These are phyloP conservation scores for Tranzscheliella williamsii DNA, from an alignment of 1,284 basidiomycete genomes.

Conservation along the genomic window DNA sequence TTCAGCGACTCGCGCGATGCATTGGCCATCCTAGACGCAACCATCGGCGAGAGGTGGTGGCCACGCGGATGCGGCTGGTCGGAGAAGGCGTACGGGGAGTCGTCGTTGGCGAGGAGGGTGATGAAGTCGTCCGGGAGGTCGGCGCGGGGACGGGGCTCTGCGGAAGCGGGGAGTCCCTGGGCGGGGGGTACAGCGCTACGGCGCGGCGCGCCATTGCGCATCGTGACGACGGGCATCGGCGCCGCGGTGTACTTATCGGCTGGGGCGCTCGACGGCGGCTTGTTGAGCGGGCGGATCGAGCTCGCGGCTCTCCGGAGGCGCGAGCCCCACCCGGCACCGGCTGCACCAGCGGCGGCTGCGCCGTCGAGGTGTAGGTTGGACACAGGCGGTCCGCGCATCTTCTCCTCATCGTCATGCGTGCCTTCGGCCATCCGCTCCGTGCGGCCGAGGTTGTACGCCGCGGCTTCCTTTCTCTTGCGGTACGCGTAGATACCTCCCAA, in stretches of 20 bases:
- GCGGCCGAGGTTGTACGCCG: slow-evolving; percentile 15
- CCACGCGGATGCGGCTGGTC: slow-evolving; percentile 1
- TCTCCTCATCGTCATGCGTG: slow-evolving; percentile 13
- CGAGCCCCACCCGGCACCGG: slow-evolving; percentile 11
- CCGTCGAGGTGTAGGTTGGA: slow-evolving; percentile 29
- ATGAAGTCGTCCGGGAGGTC: slow-evolving; percentile 37
- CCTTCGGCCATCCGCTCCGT: background rate
- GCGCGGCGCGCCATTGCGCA: slow-evolving; percentile 11
- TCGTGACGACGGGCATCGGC: slow-evolving; percentile 4
- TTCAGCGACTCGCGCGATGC: slow-evolving; percentile 3
- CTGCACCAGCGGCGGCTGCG: slow-evolving; percentile 4
- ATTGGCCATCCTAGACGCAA: background rate
- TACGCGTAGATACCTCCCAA: slow-evolving; percentile 56
- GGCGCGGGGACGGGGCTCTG: background rate
- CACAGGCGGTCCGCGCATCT: slow-evolving; percentile 22
- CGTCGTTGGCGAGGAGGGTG: slow-evolving; percentile 16
- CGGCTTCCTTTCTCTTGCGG: slow-evolving; percentile 46
- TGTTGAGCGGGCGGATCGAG: background rate
- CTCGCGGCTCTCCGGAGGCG: slow-evolving; percentile 17
- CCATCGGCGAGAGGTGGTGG: slow-evolving; percentile 3
- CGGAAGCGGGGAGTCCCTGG: background rate
- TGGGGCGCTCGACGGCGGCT: background rate
- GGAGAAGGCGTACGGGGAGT: background rate
- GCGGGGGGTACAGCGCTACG: background rate
- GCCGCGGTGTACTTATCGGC: slow-evolving; percentile 10